Conservation (phyloP, 257 asterid species). For the Solanum megistacrolobum region DNA sequence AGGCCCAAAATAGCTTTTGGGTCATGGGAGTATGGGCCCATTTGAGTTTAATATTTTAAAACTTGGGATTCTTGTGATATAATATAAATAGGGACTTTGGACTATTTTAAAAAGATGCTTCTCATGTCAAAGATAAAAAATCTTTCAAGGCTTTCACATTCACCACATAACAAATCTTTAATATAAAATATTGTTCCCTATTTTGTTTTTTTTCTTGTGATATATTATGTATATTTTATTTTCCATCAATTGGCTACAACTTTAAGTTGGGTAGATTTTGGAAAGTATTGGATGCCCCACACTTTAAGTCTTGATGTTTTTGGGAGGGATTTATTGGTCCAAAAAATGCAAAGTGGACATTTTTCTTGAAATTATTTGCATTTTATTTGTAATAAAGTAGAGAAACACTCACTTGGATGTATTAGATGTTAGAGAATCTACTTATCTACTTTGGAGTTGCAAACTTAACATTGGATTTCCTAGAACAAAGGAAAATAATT, state of each 20-base stretch:
- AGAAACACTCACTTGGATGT: not conserved
- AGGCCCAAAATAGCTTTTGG: not conserved
- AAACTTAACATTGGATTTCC: not conserved
- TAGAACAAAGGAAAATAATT: not conserved
- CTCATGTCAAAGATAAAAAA: not conserved
- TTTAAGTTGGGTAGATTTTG: not conserved
- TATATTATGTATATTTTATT: not conserved
- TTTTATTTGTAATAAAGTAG: not conserved
- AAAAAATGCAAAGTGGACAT: not conserved
- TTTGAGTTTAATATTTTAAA: not conserved
- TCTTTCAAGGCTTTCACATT: not conserved
- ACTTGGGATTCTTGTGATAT: slow-evolving; percentile 2
- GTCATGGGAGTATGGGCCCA: not conserved
- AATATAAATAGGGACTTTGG: not conserved
- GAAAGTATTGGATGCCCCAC: not conserved
- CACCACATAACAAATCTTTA: not conserved
- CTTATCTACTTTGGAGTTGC: not conserved
- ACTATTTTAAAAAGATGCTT: not conserved
- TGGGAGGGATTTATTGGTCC: not conserved
- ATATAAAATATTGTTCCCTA: not conserved
- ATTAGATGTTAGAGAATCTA: not conserved
- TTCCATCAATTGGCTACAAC: not conserved
- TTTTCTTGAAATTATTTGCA: not conserved
- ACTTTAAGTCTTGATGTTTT: not conserved
- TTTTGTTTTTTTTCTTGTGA: not conserved